These are phyloP conservation scores for Lanmaoa pseudosensibilis DNA, from an alignment of 768 basidiomycete species.

Conservation along the genomic window DNA sequence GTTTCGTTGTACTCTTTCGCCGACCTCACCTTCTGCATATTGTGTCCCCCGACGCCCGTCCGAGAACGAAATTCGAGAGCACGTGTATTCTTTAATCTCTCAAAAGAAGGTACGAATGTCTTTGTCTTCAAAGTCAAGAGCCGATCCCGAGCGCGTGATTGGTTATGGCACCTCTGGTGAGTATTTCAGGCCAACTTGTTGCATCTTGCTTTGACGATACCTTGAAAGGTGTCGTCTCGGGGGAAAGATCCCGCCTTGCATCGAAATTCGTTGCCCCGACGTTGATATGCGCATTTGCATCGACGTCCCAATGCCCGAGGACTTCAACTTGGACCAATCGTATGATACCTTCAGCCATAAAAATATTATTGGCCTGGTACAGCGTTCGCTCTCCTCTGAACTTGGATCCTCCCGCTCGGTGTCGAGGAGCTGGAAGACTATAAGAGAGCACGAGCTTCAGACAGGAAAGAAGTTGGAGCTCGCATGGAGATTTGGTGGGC, in stretches of 20 bases:
- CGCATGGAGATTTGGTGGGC: slow-evolving; percentile 73
- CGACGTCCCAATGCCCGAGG: slow-evolving; percentile 56
- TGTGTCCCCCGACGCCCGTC: slow-evolving; percentile 57
- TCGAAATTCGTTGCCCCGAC: slow-evolving; percentile 72
- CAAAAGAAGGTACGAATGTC: slow-evolving; percentile 72
- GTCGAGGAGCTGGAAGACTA: slow-evolving; percentile 55
- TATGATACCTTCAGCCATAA: slow-evolving; percentile 55
- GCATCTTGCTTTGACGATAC: neutral
- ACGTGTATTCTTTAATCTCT: slow-evolving; percentile 49
- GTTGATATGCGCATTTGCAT: slow-evolving; percentile 69
- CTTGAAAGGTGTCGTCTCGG: slow-evolving; percentile 65
- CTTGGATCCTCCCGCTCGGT: slow-evolving; percentile 7
- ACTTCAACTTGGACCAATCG: slow-evolving; percentile 37
- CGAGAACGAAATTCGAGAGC: slow-evolving; percentile 39
- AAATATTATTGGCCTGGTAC: slow-evolving; percentile 64
- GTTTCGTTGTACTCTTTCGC: slow-evolving; percentile 87
- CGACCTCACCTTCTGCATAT: slow-evolving; percentile 80
- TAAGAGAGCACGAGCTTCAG: slow-evolving; percentile 54
- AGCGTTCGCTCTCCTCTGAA: slow-evolving; percentile 51
- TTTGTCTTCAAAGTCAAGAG: slow-evolving; percentile 85
- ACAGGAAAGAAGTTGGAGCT: slow-evolving; percentile 65
- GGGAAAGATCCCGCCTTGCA: slow-evolving; percentile 61
- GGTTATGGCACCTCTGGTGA: slow-evolving; percentile 88
- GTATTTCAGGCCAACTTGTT: slow-evolving; percentile 3
- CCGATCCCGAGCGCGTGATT: slow-evolving; percentile 78